These are phyloP conservation scores for Solidago caesia DNA, from an alignment of 129 eudicot genomes.

Conservation along the genomic window DNA sequence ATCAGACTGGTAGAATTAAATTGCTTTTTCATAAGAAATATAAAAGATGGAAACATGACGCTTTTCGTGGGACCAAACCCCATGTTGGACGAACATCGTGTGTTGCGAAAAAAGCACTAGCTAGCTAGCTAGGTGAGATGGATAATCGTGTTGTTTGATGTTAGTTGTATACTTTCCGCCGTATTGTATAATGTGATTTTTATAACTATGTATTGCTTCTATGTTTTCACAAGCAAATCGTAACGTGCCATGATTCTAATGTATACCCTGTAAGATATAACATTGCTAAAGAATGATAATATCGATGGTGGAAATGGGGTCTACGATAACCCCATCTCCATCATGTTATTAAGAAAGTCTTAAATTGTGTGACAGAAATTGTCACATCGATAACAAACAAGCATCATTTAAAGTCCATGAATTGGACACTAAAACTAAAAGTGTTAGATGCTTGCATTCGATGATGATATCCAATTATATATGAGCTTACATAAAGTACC, in stretches of 20 bases:
- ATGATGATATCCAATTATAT: slow-evolving; percentile 9
- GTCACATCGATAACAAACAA: background rate
- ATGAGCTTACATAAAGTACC: slow-evolving; percentile 12
- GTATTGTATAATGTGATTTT: too few species aligned
- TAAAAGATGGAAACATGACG: slow-evolving; percentile 16
- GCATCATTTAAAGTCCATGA: background rate
- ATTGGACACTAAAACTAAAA: background rate
- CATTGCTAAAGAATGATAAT: background rate
- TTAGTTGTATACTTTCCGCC: too few species aligned
- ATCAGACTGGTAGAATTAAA: slow-evolving; percentile 4
- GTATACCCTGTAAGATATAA: too few species aligned
- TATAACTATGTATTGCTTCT: too few species aligned
- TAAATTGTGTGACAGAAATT: background rate
- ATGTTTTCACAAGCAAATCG: too few species aligned
- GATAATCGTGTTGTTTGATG: too few species aligned
- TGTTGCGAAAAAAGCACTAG: background rate
- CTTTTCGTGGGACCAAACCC: slow-evolving; percentile 12
- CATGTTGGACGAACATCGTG: slow-evolving; percentile 5
- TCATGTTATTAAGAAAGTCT: background rate
- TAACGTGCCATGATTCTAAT: too few species aligned
- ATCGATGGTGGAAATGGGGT: background rate
- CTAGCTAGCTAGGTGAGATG: too few species aligned
- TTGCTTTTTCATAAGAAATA: background rate
- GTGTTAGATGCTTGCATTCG: slow-evolving; percentile 3
- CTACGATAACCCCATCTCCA: background rate